Percentiles rank a stretch among this genome's conserved stretches.
Conservation (phyloP, 495 filamentous ascomycete species). For the Tuber melanosporum region DNA sequence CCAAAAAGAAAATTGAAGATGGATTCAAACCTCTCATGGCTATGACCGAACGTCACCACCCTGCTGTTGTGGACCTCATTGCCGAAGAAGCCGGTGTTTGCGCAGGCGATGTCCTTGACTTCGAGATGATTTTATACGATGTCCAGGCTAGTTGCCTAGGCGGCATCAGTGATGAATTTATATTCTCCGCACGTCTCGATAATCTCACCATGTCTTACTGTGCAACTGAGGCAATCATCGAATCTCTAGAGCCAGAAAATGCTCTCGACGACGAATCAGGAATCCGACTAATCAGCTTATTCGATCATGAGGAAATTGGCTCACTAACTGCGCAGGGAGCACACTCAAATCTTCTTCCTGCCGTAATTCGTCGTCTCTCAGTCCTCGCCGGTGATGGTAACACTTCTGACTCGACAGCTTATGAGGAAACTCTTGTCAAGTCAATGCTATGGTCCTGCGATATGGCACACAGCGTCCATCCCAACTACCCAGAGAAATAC, state of each 20-base stretch:
- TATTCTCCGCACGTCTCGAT: slow-evolving; percentile 87
- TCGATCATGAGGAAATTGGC: slow-evolving; percentile 97
- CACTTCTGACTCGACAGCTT: slow-evolving; percentile 62
- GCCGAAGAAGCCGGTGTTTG: slow-evolving; percentile 68
- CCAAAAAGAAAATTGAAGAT: slow-evolving; percentile 46
- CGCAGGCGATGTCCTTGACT: slow-evolving; percentile 72
- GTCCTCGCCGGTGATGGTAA: slow-evolving; percentile 58
- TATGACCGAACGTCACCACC: slow-evolving; percentile 79
- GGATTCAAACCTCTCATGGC: slow-evolving; percentile 66
- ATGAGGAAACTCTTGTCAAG: slow-evolving; percentile 85
- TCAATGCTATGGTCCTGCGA: slow-evolving; percentile 95
- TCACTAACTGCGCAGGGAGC: slow-evolving; percentile 87
- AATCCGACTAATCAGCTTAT: slow-evolving; percentile 84
- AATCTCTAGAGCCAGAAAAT: slow-evolving; percentile 57
- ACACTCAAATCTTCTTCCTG: slow-evolving; percentile 82
- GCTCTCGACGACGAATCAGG: slow-evolving; percentile 65
- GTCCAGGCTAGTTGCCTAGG: slow-evolving; percentile 85
- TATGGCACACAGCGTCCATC: slow-evolving; percentile 92
- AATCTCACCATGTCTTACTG: slow-evolving; percentile 95
- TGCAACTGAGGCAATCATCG: slow-evolving; percentile 69
- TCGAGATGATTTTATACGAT: slow-evolving; percentile 93
- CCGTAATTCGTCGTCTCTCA: slow-evolving; percentile 79
- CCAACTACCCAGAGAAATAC: slow-evolving; percentile 88
- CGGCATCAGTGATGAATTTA: slow-evolving; percentile 85
- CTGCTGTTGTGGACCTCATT: slow-evolving; percentile 75